phyloP scores from a whole-genome alignment of 2,329 filamentous ascomycete species.

The Coniella lustricola region DNA sequence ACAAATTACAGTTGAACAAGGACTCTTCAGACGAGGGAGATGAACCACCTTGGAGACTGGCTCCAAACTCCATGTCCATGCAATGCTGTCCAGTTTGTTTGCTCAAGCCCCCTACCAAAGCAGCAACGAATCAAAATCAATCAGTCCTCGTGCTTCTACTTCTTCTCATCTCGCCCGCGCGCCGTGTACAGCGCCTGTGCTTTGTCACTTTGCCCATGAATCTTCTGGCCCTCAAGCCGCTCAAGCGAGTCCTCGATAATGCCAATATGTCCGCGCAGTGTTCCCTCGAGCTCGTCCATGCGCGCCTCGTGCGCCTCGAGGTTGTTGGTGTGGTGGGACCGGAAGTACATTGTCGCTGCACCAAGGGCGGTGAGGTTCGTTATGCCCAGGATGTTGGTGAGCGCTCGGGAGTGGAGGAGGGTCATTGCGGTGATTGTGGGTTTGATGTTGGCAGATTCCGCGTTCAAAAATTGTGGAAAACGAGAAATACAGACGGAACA shows the following conservation, averaged over 20 bases:
- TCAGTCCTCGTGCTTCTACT: neutral
- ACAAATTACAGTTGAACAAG: too few species aligned
- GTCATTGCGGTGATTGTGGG: slow-evolving; percentile 3
- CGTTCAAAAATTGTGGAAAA: too few species aligned
- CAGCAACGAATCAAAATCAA: slow-evolving; percentile 1
- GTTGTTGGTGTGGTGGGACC: slow-evolving; percentile 3
- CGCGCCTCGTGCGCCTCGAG: slow-evolving; percentile 9
- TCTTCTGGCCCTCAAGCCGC: slow-evolving; percentile 10
- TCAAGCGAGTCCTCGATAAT: slow-evolving; percentile 11
- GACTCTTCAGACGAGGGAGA: too few species aligned
- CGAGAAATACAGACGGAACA: too few species aligned
- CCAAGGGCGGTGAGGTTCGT: slow-evolving; percentile 8
- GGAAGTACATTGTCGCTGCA: slow-evolving; percentile 2
- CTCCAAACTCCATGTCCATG: too few species aligned
- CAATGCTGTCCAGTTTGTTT: too few species aligned
- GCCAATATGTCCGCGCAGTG: slow-evolving; percentile 11
- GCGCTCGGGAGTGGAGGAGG: slow-evolving; percentile 8
- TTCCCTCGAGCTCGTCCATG: slow-evolving; percentile 13
- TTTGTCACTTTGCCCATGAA: slow-evolving; percentile 8
- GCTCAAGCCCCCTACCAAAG: too few species aligned
- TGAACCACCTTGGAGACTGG: too few species aligned
- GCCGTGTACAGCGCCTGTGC: slow-evolving; percentile 8
- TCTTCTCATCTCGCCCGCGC: slow-evolving; percentile 4
- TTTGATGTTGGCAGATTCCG: too few species aligned
- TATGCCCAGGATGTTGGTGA: slow-evolving; percentile 6